Evolutionary conservation across 2,329 filamentous ascomycete genomes (phyloP).

Genomic region (Aspergillus clavatus): DNA sequence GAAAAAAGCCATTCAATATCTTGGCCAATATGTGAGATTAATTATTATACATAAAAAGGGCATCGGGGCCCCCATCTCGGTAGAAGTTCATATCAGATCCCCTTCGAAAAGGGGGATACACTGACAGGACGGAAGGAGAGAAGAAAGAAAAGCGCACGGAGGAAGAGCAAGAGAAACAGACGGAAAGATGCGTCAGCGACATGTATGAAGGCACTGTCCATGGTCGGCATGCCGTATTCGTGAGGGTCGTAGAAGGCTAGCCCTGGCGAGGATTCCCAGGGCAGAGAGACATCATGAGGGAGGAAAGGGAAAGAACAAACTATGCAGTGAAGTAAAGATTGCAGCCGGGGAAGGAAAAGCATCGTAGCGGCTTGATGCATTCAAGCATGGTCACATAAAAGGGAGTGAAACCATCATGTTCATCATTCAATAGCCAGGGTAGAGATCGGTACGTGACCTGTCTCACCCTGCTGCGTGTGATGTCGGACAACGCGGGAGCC

Average conservation of each 20-base stretch:
- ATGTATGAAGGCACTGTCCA: neutral
- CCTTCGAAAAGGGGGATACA: conserved; percentile 1
- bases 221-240: neutral
- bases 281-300: neutral
- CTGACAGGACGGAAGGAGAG: too few species aligned
- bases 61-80: neutral
- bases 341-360: neutral
- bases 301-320: neutral
- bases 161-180: conserved; percentile 10
- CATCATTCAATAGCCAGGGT: neutral
- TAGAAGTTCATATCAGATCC: neutral
- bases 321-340: neutral
- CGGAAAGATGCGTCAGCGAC: neutral
- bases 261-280: neutral
- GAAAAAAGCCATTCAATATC: neutral
- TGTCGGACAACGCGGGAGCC: neutral
- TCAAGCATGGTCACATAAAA: neutral
- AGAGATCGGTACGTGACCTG: neutral
- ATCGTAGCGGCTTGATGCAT: neutral
- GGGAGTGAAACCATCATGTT: neutral
- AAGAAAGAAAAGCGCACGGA: too few species aligned
- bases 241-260: neutral
- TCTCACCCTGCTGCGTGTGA: neutral
- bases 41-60: neutral
- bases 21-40: neutral